Base-by-base conservation (phyloP, 2,329 filamentous ascomycete genomes). In the Chaetomiaceae sp. region DNA sequence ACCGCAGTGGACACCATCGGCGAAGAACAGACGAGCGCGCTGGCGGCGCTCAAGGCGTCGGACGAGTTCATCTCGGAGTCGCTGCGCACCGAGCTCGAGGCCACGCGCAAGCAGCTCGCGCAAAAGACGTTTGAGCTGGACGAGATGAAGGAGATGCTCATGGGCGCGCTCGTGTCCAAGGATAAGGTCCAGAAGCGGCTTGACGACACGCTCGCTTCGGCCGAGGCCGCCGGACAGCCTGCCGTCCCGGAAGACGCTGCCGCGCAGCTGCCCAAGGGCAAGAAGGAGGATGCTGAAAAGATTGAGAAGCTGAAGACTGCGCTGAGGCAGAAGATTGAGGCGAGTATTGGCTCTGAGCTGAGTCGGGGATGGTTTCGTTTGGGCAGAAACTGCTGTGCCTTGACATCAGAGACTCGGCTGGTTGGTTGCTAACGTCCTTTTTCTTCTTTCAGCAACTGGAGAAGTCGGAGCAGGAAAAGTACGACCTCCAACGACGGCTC, bases 11-110 rank as follows among this genome's bases (percentile, higher is more conserved):
- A 71, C 39, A 77, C 76, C 23, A 69, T 81, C 23, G 73, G 74
- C 39, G 75, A 79, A 61, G 76, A 77, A n/a, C 74, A 75, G 30
- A 60, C 75, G 12, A 72, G 77, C 20, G 78, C 77, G 16, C 68
- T 85, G 4, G 73, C 79, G 44, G 75, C 79, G 57, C 71, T 85
- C 58, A 82, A 82, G 67, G 72, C 71, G 35, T 75, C 80, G 6
- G 80, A 85, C 63, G 73, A 76, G 55, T 70, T 82, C 55, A 75
- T 85, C 52, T 77, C 78, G 14, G 69, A 73, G 16, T 83, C 81
- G 14, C 72, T 85, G 50, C 74, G 76, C 55, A 72, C 72, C 40
- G 82, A 85, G 61, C 73, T 85, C 31, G 74, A 81, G 46, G 69
- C 72, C 23, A 70, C 79, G 56, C 74, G 80, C 55, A 72, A 70